phyloP scores from a whole-genome alignment of 2,329 filamentous ascomycete species.

The Cordyceps cicadae region DNA sequence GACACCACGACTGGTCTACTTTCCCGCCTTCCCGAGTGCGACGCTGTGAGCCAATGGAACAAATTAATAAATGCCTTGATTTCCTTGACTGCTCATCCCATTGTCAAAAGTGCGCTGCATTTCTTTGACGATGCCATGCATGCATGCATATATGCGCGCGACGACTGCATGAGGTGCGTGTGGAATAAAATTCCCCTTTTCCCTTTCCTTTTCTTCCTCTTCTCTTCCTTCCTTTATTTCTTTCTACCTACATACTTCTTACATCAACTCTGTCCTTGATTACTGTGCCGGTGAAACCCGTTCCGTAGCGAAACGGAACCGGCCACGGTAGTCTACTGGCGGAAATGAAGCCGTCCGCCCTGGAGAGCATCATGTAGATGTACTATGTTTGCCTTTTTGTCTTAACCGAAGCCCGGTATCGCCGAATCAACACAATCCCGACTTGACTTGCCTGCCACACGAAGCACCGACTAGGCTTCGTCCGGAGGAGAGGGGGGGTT shows the following conservation, averaged over 20 bases:
- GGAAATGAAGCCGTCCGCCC: not conserved
- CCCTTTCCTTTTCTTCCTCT: too few species aligned
- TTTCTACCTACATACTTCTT: not conserved
- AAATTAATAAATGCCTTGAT: too few species aligned
- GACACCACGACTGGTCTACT: not conserved
- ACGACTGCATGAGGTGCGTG: too few species aligned
- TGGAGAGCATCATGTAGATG: not conserved
- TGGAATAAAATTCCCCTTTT: not conserved
- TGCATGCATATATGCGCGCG: too few species aligned
- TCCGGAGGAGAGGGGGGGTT: not conserved
- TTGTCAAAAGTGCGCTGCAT: not conserved
- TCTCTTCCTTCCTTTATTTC: not conserved
- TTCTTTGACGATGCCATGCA: not conserved
- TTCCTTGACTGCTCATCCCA: not conserved
- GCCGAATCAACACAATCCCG: not conserved
- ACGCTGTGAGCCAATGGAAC: not conserved
- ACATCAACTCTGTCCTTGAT: not conserved
- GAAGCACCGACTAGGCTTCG: not conserved
- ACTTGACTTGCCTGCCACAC: not conserved
- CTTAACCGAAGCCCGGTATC: not conserved
- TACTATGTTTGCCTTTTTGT: not conserved
- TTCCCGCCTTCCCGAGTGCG: not conserved
- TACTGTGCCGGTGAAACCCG: not conserved
- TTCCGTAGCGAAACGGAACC: not conserved
- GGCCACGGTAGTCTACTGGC: not conserved